A percentile compares a stretch with the other conserved stretches of the same genome.
phyloP scores from a whole-genome alignment of 78 protist genomes.

The Bodo saltans region DNA sequence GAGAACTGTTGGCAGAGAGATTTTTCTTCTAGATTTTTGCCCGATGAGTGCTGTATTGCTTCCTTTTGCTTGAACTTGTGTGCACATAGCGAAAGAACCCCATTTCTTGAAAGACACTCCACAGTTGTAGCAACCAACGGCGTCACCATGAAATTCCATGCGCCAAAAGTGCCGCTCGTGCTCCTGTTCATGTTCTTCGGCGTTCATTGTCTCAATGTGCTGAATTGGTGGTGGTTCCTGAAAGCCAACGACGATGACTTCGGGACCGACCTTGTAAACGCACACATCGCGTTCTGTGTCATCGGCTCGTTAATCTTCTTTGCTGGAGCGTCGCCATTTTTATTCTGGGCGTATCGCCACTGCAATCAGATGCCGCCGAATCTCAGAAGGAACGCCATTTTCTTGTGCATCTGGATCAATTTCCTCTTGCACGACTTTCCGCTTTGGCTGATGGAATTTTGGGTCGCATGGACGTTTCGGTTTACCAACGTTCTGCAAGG shows the following conservation, averaged over 20 bases:
- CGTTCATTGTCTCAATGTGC: neutral
- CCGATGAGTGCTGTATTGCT: too few relatives aligned
- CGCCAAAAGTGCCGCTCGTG: constrained; percentile 12
- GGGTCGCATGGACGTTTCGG: constrained; percentile 10
- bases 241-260: neutral
- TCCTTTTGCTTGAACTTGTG: too few relatives aligned
- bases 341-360: constrained; percentile 8
- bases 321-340: neutral
- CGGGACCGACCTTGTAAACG: neutral
- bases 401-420: neutral
- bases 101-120: too few relatives aligned
- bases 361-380: neutral
- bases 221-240: constrained; percentile 22
- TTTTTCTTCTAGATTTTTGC: too few relatives aligned
- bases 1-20: too few relatives aligned
- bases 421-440: constrained; percentile 24
- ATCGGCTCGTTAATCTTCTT: neutral
- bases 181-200: constrained; percentile 20
- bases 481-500: constrained; percentile 1
- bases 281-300: neutral
- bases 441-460: constrained; percentile 20
- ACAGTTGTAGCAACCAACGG: too few relatives aligned
- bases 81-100: too few relatives aligned
- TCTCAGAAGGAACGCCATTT: neutral
- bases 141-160: too few relatives aligned